These are phyloP conservation scores for Pseudogymnoascus verrucosus DNA, from an alignment of 2,329 filamentous ascomycete genomes.

Conservation along the genomic window DNA sequence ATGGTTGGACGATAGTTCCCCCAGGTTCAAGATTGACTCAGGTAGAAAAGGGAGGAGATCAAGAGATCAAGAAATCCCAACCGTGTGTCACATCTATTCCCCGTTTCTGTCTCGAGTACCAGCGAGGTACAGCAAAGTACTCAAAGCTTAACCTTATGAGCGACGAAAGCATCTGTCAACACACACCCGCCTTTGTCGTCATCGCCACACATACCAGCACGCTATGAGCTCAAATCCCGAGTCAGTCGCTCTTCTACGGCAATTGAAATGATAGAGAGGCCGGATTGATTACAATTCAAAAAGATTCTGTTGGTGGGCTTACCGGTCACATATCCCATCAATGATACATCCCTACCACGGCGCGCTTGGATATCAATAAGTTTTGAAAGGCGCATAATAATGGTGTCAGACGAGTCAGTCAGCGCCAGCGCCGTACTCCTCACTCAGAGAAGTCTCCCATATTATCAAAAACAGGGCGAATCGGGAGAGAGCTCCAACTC, in stretches of 20 bases:
- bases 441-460: not conserved
- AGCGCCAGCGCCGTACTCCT: not conserved
- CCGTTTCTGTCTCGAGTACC: not conserved
- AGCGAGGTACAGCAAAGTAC: not conserved
- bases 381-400: not conserved
- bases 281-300: not conserved
- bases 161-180: conserved; percentile 3
- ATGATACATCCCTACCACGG: not conserved
- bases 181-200: not conserved
- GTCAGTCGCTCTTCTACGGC: not conserved
- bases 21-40: not conserved
- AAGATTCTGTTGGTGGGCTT: not conserved
- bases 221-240: not conserved
- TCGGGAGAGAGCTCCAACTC: not conserved
- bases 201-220: not conserved
- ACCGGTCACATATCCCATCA: not conserved
- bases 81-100: not conserved
- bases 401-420: conserved; percentile 6
- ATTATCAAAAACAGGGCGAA: not conserved
- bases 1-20: not conserved
- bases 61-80: not conserved
- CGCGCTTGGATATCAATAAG: not conserved
- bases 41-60: not conserved
- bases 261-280: not conserved
- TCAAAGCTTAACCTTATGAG: not conserved